Percentiles rank a stretch among this genome's conserved stretches.
Conservation (phyloP, 164 flowering plant species). For the Tetrastigma voinierianum region DNA sequence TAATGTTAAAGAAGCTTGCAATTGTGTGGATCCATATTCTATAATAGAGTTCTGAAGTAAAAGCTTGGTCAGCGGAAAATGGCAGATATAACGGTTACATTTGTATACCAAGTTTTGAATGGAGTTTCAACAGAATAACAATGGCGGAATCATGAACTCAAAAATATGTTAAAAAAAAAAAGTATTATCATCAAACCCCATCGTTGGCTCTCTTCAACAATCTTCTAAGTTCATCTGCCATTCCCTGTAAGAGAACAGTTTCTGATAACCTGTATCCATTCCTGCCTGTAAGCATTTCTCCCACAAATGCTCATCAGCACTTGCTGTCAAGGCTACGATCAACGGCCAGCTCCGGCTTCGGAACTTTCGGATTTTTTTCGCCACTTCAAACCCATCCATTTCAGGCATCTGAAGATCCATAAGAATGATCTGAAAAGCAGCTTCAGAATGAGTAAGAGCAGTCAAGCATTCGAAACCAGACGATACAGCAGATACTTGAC, state of each 20-base stretch:
- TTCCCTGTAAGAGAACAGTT: constrained; percentile 47
- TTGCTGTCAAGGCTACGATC: constrained; percentile 43
- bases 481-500: constrained; percentile 34
- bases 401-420: constrained; percentile 52
- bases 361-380: constrained; percentile 36
- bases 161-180: too few species aligned
- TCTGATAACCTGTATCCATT: constrained; percentile 46
- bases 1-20: neutral
- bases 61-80: neutral
- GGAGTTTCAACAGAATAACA: neutral
- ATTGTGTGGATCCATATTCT: neutral
- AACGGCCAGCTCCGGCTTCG: constrained; percentile 33
- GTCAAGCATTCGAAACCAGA: constrained; percentile 50
- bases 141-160: neutral
- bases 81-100: neutral
- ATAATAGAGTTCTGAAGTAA: neutral
- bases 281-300: constrained; percentile 43
- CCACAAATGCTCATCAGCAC: constrained; percentile 32
- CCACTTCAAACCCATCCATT: constrained; percentile 45
- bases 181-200: constrained; percentile 16
- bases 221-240: constrained; percentile 44
- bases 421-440: constrained; percentile 29
- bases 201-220: constrained; percentile 32
- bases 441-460: constrained; percentile 22
- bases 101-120: constrained; percentile 1